These are phyloP conservation scores for Aspergillus candidus DNA, from an alignment of 2,329 filamentous ascomycete species.

Conservation along the genomic window DNA sequence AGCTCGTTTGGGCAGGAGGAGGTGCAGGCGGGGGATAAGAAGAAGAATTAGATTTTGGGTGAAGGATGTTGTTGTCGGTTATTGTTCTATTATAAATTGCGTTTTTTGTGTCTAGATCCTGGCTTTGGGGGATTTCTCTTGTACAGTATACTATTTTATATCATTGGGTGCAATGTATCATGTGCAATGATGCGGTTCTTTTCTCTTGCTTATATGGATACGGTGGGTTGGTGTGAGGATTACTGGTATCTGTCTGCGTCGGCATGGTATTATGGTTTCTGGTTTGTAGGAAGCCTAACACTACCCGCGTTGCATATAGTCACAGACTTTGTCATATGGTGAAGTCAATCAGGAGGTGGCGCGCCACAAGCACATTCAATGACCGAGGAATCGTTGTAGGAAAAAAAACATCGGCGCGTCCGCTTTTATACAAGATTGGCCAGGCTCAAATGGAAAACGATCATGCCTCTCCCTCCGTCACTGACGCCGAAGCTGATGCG, in stretches of 20 bases:
- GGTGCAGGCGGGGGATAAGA: conserved; percentile 28
- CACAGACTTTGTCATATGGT: no score
- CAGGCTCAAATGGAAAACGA: background rate
- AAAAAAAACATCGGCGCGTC: conserved; percentile 6
- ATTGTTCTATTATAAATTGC: conserved; percentile 12
- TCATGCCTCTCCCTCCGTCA: conserved; percentile 16
- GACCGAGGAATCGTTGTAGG: background rate
- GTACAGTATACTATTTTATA: conserved; percentile 11
- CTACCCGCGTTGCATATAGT: no score
- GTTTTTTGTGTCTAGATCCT: background rate
- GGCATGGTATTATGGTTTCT: no score
- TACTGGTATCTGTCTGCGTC: no score
- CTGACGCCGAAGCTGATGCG: conserved; percentile 7
- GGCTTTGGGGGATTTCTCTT: background rate
- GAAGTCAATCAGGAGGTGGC: no score
- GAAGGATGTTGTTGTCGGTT: background rate
- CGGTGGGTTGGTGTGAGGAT: no score
- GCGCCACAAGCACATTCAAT: background rate
- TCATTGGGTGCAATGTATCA: no score
- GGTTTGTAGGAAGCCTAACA: no score
- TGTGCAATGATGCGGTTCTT: no score
- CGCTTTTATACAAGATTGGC: conserved; percentile 13
- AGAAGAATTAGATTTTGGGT: conserved; percentile 23
- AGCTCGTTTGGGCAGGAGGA: conserved; percentile 44
- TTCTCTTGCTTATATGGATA: no score